These are phyloP conservation scores for Tubosaeta brunneosetosa DNA, from an alignment of 768 basidiomycete species.

Conservation along the genomic window DNA sequence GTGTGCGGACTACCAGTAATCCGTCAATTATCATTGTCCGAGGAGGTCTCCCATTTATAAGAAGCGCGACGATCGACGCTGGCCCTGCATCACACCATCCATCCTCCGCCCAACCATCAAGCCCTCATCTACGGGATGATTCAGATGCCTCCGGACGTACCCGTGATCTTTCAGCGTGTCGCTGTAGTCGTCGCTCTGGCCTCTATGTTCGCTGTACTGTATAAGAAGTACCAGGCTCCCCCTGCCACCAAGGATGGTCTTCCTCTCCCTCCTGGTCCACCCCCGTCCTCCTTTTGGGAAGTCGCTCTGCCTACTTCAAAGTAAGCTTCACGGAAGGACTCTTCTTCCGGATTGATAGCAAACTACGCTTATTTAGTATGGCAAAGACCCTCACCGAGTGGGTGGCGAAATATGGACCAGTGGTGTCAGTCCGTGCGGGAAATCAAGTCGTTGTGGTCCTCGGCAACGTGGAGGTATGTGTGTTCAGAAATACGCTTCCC, in stretches of 20 bases:
- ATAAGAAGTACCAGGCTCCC: conserved; percentile 1
- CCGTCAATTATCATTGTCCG: background rate
- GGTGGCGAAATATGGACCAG: conserved; percentile 1
- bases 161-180: background rate
- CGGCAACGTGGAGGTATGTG: conserved; percentile 3
- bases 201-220: background rate
- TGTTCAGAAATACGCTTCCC: background rate
- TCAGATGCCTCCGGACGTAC: background rate
- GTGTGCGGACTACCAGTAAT: background rate
- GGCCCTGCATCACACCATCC: background rate
- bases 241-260: background rate
- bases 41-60: background rate
- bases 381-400: conserved; percentile 2
- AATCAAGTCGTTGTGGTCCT: background rate
- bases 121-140: background rate
- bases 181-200: background rate
- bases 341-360: background rate
- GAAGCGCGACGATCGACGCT: background rate
- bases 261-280: conserved; percentile 19
- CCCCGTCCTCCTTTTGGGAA: conserved; percentile 14
- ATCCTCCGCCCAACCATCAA: background rate
- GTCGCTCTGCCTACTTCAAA: conserved; percentile 8
- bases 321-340: background rate
- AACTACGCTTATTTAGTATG: background rate
- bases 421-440: conserved; percentile 26